These are phyloP conservation scores for Didymella lethalis DNA, from an alignment of 2,329 filamentous ascomycete species.

Conservation along the genomic window DNA sequence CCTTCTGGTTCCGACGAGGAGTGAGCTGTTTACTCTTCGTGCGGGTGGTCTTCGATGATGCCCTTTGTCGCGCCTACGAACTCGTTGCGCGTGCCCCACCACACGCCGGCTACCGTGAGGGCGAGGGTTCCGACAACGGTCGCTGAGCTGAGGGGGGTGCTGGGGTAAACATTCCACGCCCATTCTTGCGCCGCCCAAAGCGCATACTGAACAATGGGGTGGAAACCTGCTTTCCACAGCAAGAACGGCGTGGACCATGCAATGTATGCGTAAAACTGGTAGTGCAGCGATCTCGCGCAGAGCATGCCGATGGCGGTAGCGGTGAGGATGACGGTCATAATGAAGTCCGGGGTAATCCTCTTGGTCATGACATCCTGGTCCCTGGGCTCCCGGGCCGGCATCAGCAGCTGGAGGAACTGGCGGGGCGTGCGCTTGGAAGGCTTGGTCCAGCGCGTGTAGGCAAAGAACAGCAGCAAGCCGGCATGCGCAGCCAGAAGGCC, in stretches of 20 bases:
- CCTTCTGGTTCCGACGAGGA: conserved; percentile 78
- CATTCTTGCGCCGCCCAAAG: conserved; percentile 85
- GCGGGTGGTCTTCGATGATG: conserved; percentile 41
- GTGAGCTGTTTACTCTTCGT: conserved; percentile 45
- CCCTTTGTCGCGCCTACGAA: conserved; percentile 49
- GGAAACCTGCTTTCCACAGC: conserved; percentile 78
- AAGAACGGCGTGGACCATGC: conserved; percentile 89
- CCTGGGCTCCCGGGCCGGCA: conserved; percentile 50
- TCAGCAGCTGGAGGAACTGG: conserved; percentile 61
- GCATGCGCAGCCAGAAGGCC: conserved; percentile 71
- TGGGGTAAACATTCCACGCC: conserved; percentile 96
- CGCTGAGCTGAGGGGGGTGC: conserved; percentile 69
- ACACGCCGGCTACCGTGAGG: conserved; percentile 69
- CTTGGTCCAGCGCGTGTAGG: conserved; percentile 73
- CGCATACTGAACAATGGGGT: conserved; percentile 70
- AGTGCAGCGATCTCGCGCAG: conserved; percentile 88
- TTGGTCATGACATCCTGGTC: conserved; percentile 65
- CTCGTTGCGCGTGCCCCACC: conserved; percentile 62
- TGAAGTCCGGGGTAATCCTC: conserved; percentile 72
- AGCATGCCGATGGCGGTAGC: conserved; percentile 82
- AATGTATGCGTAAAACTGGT: conserved; percentile 93
- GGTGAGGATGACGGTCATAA: conserved; percentile 78
- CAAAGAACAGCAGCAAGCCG: conserved; percentile 71
- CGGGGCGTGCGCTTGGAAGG: conserved; percentile 67
- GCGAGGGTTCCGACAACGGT: conserved; percentile 76